Conservation (phyloP, 1,139 yeast genomes). For the Yamadazyma friedrichii region DNA sequence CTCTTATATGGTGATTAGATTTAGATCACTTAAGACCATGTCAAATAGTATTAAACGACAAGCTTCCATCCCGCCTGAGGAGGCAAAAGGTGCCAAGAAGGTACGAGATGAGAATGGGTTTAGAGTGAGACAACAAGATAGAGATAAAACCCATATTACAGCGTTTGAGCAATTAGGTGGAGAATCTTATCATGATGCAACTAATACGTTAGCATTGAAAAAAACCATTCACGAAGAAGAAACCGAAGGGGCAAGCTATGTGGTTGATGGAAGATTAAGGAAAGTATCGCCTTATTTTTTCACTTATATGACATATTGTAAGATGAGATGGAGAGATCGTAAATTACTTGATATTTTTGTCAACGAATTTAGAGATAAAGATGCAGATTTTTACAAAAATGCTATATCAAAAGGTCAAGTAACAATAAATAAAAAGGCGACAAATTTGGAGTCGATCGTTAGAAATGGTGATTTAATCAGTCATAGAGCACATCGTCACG, state of each 20-base stretch:
- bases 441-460: constrained; percentile 63
- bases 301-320: constrained; percentile 89
- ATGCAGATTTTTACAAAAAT: constrained; percentile 62
- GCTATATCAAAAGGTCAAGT: constrained; percentile 77
- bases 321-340: constrained; percentile 85
- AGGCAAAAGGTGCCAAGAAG: constrained; percentile 15
- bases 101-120: constrained; percentile 50
- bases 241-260: constrained; percentile 50
- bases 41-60: constrained; percentile 22
- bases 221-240: constrained; percentile 57
- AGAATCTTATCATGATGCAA: constrained; percentile 21
- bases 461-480: constrained; percentile 82
- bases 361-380: constrained; percentile 81
- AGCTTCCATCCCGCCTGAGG: constrained; percentile 21
- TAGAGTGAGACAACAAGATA: constrained; percentile 42
- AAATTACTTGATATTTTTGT: constrained; percentile 76
- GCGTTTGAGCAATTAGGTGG: constrained; percentile 46
- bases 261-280: constrained; percentile 60
- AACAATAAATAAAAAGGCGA: constrained; percentile 62
- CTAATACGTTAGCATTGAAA: constrained; percentile 23
- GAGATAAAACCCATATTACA: constrained; percentile 41
- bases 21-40: constrained; percentile 3
- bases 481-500: constrained; percentile 86
- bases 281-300: constrained; percentile 82
- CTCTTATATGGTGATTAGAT: neutral